These are phyloP conservation scores for Aspergillus calidoustus DNA, from an alignment of 2,329 filamentous ascomycete species.

Conservation along the genomic window DNA sequence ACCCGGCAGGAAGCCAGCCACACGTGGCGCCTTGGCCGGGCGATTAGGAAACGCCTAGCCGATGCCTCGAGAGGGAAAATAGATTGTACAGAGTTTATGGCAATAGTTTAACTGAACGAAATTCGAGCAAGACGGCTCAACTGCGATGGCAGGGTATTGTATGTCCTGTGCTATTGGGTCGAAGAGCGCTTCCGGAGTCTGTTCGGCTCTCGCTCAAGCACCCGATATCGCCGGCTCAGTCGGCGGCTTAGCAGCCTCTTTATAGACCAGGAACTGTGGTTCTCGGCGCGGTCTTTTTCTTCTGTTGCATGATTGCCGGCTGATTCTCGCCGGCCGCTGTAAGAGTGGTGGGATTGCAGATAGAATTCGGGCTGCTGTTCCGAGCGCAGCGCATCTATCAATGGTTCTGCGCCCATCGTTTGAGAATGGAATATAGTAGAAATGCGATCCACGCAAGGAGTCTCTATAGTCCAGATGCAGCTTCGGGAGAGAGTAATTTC, in stretches of 20 bases:
- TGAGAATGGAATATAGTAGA: conserved; percentile 9
- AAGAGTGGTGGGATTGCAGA: conserved; percentile 18
- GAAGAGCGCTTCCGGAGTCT: conserved; percentile 33
- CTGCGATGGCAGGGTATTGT: background rate
- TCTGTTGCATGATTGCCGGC: conserved; percentile 8
- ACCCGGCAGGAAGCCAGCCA: conserved; percentile 5
- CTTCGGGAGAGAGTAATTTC: background rate
- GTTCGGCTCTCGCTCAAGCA: conserved; percentile 38
- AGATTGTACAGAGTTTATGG: background rate
- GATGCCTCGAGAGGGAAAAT: background rate
- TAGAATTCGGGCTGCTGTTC: conserved; percentile 22
- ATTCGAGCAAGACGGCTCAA: background rate
- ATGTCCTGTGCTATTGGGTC: background rate
- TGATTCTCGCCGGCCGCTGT: conserved; percentile 8
- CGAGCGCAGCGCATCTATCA: conserved; percentile 22
- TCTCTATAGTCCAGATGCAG: background rate
- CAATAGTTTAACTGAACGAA: background rate
- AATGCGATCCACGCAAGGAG: conserved; percentile 1
- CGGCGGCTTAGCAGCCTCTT: conserved; percentile 32
- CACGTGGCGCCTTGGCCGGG: conserved; percentile 15
- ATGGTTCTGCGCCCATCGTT: conserved; percentile 29
- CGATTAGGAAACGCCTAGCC: conserved; percentile 2
- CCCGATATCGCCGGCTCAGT: conserved; percentile 34
- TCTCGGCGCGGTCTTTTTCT: conserved; percentile 7
- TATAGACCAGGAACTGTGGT: conserved; percentile 33